Evolutionary conservation across 1,139 yeast species (phyloP), one percentile per base, ranked within the genome.

Genomic region (Wickerhamomyces sp.): DNA sequence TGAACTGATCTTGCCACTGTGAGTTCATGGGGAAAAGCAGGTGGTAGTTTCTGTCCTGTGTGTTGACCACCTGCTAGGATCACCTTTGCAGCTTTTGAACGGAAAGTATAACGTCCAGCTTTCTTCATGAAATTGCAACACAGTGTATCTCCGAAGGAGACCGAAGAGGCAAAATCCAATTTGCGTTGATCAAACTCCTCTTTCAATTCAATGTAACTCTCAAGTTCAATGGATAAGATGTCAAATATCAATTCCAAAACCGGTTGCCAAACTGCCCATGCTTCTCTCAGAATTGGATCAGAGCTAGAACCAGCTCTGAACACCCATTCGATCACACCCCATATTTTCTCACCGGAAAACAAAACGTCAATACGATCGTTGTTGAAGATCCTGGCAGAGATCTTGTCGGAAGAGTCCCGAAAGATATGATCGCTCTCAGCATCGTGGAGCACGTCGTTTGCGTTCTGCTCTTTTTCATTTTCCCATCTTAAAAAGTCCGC

Each of bases 21-120:
- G 6, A 32, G 16, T 22, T 51, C 55, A 35, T 46, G 36, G 9
- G 32, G 19, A 25, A 40, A 46, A 2, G 48, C 38, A 6, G 40
- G 42, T 10, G 26, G 17, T 3, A 28, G 18, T 16, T 28, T 28
- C 5, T 32, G 24, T 9, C 32, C 22, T 4, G 32, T 10, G n/a
- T n/a, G n/a, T n/a, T n/a, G n/a, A n/a, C n/a, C n/a, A 1, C 27
- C 17, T 1, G 42, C 41, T 11, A 51, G 28, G 0, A 48, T 19
- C 3, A 30, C 24, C 12, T 48, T 51, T 2, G 46, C 32, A 5
- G 56, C 37, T 9, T 45, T 38, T 2, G 32, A 37, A 1, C 47
- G 46, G 60, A 62, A 58, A 14, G 34, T 33, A 31, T 51, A 49
- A 23, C 45, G 51, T 3, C 62, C 64, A 11, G 57, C 54, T 16